These are phyloP conservation scores for Fraxinus anomala DNA, from an alignment of 257 asterid species.

Conservation along the genomic window DNA sequence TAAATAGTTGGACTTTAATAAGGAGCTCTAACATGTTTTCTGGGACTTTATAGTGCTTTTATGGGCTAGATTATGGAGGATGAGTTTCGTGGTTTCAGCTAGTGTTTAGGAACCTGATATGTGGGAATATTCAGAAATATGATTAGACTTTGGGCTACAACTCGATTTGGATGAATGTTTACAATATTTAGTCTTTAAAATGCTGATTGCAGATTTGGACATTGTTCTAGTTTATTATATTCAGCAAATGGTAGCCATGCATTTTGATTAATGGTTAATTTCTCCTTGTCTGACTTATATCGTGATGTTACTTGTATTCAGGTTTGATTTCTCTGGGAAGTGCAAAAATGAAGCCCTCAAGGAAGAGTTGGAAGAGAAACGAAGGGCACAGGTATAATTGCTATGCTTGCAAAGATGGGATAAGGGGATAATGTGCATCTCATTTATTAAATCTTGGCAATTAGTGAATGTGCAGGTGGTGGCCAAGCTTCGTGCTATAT, in stretches of 20 bases:
- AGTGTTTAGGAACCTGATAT: not conserved
- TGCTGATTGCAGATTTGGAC: slow-evolving; percentile 4
- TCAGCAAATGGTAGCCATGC: not conserved
- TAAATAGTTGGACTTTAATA: not conserved
- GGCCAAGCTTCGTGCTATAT: slow-evolving; percentile 87
- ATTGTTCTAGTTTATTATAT: not conserved
- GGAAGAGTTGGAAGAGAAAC: slow-evolving; percentile 83
- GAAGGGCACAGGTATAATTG: slow-evolving; percentile 70
- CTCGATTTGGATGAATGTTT: not conserved
- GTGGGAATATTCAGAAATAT: not conserved
- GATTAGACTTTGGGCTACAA: slow-evolving; percentile 3
- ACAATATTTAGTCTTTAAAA: not conserved
- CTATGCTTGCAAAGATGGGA: slow-evolving; percentile 15
- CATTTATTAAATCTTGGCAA: slow-evolving; percentile 12
- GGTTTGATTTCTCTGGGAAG: slow-evolving; percentile 95
- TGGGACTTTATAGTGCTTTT: not conserved
- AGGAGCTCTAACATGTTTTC: not conserved
- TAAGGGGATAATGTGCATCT: slow-evolving; percentile 6
- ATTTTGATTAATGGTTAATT: not conserved
- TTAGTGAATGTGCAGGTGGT: slow-evolving; percentile 65
- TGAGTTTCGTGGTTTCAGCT: not conserved
- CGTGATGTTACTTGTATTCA: slow-evolving; percentile 35
- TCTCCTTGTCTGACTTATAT: slow-evolving; percentile 23
- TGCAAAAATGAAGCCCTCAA: slow-evolving; percentile 56
- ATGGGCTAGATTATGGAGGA: slow-evolving; percentile 1